Conservation (phyloP, 2,329 filamentous ascomycete species). For the Claviceps spartinae region DNA sequence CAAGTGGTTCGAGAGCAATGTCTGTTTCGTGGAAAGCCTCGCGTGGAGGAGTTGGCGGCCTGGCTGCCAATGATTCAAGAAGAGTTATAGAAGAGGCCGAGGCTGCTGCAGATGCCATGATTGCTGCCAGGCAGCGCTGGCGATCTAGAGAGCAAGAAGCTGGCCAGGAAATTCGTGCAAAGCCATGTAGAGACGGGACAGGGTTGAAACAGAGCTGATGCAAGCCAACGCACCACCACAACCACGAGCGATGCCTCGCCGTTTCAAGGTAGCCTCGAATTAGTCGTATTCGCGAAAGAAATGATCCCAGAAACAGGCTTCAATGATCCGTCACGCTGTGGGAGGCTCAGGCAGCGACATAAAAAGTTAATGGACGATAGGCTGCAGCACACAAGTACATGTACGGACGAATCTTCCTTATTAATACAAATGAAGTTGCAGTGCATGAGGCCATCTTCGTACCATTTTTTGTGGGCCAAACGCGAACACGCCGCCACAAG, state of each 20-base stretch:
- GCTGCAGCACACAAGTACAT: too few species aligned
- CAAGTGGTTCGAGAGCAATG: constrained; percentile 20
- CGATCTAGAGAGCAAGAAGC: constrained; percentile 23
- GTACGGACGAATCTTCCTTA: too few species aligned
- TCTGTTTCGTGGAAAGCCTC: constrained; percentile 31
- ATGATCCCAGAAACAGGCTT: not conserved
- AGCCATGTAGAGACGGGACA: constrained; percentile 3
- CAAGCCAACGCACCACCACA: not conserved
- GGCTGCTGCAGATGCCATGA: constrained; percentile 28
- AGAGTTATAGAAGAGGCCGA: constrained; percentile 20
- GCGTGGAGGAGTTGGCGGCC: constrained; percentile 56
- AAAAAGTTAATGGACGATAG: too few species aligned
- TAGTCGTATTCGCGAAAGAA: not conserved
- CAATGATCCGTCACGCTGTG: not conserved
- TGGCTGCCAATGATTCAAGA: constrained; percentile 40
- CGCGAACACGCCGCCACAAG: not conserved
- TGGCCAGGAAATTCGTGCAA: constrained; percentile 4
- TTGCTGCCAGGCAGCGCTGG: constrained; percentile 24
- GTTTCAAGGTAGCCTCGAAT: not conserved
- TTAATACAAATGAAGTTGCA: too few species aligned
- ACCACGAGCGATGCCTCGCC: not conserved
- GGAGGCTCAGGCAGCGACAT: too few species aligned
- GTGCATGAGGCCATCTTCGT: not conserved
- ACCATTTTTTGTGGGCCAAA: not conserved
- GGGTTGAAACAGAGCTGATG: not conserved